Evolutionary conservation across 768 basidiomycete species (phyloP).

Genomic region (Fomitopsis pulvina): DNA sequence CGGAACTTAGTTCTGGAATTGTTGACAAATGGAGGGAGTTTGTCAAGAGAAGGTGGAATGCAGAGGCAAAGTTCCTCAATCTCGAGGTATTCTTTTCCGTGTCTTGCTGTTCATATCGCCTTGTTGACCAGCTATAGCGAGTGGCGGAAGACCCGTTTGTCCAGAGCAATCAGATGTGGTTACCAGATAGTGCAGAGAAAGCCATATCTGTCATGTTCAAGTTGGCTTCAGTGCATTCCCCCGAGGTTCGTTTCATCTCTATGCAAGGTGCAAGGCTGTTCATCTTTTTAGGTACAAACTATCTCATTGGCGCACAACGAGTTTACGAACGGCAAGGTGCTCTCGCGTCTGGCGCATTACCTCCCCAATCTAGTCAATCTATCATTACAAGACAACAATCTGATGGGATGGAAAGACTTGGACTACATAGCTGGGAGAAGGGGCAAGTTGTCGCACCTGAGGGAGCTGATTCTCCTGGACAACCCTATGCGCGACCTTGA

Average conservation of each 20-base stretch:
- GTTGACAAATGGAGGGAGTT: conserved; percentile 74
- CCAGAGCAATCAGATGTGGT: conserved; percentile 47
- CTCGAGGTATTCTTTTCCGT: conserved; percentile 58
- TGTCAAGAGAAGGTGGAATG: conserved; percentile 66
- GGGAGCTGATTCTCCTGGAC: conserved; percentile 68
- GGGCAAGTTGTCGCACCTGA: conserved; percentile 54
- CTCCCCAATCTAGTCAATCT: conserved; percentile 77
- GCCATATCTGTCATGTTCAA: conserved; percentile 88
- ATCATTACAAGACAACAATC: conserved; percentile 71
- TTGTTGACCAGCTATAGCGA: conserved; percentile 37
- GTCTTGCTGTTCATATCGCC: neutral
- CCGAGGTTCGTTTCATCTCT: conserved; percentile 44
- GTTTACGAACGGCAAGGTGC: conserved; percentile 48
- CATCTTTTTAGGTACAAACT: conserved; percentile 53
- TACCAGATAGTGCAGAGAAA: conserved; percentile 17
- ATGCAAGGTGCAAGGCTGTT: neutral
- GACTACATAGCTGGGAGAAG: conserved; percentile 54
- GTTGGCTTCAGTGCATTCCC: conserved; percentile 71
- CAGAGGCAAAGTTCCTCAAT: conserved; percentile 65
- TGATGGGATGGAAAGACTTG: conserved; percentile 65
- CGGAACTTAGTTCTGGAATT: neutral
- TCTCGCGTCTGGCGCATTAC: conserved; percentile 61
- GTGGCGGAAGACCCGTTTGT: conserved; percentile 76
- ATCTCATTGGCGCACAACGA: conserved; percentile 82
- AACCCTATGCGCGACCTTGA: conserved; percentile 70